These are phyloP conservation scores for Pseudoturritis turrita DNA, from an alignment of 345 rosid species.

Conservation along the genomic window DNA sequence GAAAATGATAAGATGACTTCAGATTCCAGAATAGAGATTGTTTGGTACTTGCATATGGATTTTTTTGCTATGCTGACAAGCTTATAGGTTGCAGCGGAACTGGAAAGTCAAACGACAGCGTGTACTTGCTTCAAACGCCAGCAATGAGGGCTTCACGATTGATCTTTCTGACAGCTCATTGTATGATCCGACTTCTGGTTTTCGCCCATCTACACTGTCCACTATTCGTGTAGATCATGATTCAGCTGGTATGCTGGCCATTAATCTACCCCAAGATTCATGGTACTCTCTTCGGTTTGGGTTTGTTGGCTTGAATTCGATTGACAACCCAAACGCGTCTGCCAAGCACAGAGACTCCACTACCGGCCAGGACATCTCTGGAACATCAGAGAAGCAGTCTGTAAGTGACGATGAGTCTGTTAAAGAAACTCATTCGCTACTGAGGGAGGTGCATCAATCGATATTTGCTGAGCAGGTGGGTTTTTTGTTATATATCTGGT, in stretches of 20 bases:
- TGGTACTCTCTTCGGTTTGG: constrained; percentile 71
- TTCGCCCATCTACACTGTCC: constrained; percentile 62
- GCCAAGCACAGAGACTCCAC: constrained; percentile 26
- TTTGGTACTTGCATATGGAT: not conserved
- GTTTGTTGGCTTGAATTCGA: constrained; percentile 51
- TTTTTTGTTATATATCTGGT: not conserved
- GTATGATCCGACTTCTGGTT: constrained; percentile 41
- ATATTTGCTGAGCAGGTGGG: constrained; percentile 84
- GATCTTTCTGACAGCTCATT: constrained; percentile 74
- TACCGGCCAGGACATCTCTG: constrained; percentile 21
- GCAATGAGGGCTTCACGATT: constrained; percentile 82
- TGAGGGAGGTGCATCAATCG: constrained; percentile 73
- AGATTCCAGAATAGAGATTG: not conserved
- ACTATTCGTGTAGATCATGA: constrained; percentile 75
- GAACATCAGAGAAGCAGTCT: constrained; percentile 42
- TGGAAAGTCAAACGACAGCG: constrained; percentile 98
- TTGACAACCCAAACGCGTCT: constrained; percentile 29
- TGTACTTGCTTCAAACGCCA: constrained; percentile 49
- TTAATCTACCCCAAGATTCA: constrained; percentile 71
- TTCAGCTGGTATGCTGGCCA: constrained; percentile 88
- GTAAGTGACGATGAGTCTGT: constrained; percentile 55
- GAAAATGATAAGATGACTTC: constrained; percentile 7
- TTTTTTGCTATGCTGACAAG: constrained; percentile 11
- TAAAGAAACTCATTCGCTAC: constrained; percentile 55
- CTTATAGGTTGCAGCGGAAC: constrained; percentile 92